A percentile compares a stretch with the other conserved stretches of the same genome.
Conservation (phyloP, 2,329 filamentous ascomycete genomes). For the Fusarium sp. region DNA sequence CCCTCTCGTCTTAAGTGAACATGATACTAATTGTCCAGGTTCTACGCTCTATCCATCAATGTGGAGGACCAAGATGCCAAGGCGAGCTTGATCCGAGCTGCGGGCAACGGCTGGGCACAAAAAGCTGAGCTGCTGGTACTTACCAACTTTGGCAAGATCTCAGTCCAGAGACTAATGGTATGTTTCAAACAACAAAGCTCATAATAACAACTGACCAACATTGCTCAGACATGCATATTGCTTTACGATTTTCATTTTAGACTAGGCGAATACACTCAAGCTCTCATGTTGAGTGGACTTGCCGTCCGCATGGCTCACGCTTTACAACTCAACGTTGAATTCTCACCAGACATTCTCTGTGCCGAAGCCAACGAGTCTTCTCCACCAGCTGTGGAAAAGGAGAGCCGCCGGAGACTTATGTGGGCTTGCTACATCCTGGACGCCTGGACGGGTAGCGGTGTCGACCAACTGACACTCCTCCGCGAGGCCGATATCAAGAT, state of each 20-base stretch:
- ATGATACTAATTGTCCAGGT: slow-evolving; percentile 47
- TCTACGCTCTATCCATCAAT: slow-evolving; percentile 51
- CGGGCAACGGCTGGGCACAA: slow-evolving; percentile 57
- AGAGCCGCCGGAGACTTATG: slow-evolving; percentile 58
- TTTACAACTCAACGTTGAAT: slow-evolving; percentile 57
- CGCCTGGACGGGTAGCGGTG: slow-evolving; percentile 57
- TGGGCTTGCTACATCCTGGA: slow-evolving; percentile 60
- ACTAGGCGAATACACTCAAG: slow-evolving; percentile 57
- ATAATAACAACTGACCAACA: slow-evolving; percentile 1
- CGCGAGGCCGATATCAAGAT: slow-evolving; percentile 59
- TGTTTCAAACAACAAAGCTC: background rate
- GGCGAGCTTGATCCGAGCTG: slow-evolving; percentile 50
- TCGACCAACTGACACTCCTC: slow-evolving; percentile 56
- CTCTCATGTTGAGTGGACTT: slow-evolving; percentile 58
- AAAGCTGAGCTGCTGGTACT: slow-evolving; percentile 55
- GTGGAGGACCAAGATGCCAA: slow-evolving; percentile 51
- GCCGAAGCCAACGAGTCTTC: slow-evolving; percentile 50
- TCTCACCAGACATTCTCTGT: slow-evolving; percentile 56
- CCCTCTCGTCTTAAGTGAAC: background rate
- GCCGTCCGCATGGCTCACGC: slow-evolving; percentile 59
- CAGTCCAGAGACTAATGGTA: slow-evolving; percentile 57
- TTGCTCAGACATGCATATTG: slow-evolving; percentile 53
- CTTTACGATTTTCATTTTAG: slow-evolving; percentile 59
- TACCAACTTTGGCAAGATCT: slow-evolving; percentile 57
- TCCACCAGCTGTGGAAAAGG: slow-evolving; percentile 55